phyloP scores from a whole-genome alignment of 179 eudicot species.

The Corrigiola litoralis region DNA sequence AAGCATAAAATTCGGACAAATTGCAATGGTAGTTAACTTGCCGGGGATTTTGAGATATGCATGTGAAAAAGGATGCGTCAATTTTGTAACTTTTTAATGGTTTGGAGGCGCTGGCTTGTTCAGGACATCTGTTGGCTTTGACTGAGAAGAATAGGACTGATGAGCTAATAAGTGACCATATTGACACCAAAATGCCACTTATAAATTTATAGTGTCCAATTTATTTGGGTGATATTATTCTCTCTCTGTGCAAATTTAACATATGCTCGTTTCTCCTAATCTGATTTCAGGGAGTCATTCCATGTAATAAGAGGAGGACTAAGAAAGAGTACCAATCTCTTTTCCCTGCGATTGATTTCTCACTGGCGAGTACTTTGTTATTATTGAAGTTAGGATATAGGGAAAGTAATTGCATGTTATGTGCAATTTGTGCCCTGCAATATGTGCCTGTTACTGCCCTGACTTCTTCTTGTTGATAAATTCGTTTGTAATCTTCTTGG shows the following conservation, averaged over 20 bases:
- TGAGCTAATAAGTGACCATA: no score
- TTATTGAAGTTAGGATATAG: neutral
- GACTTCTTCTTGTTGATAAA: neutral
- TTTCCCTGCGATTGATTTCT: conserved; percentile 92
- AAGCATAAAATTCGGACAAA: neutral
- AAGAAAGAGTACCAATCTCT: conserved; percentile 53
- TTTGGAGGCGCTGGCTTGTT: no score
- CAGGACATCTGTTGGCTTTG: neutral
- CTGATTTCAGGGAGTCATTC: conserved; percentile 76
- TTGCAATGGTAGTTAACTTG: no score
- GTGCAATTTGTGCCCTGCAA: neutral
- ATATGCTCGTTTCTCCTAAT: no score
- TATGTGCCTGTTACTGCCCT: neutral
- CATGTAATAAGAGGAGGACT: conserved; percentile 83
- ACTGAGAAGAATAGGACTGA: neutral
- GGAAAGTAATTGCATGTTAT: neutral
- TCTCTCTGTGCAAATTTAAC: neutral
- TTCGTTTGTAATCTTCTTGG: neutral
- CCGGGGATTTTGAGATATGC: no score
- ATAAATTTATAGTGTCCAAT: neutral
- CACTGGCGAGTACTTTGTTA: conserved; percentile 56
- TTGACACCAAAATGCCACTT: neutral
- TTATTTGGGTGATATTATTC: neutral
- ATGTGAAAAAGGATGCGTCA: neutral
- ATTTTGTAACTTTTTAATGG: neutral